These are phyloP conservation scores for Cronartium ribicola DNA, from an alignment of 1,284 basidiomycete genomes.

Conservation along the genomic window DNA sequence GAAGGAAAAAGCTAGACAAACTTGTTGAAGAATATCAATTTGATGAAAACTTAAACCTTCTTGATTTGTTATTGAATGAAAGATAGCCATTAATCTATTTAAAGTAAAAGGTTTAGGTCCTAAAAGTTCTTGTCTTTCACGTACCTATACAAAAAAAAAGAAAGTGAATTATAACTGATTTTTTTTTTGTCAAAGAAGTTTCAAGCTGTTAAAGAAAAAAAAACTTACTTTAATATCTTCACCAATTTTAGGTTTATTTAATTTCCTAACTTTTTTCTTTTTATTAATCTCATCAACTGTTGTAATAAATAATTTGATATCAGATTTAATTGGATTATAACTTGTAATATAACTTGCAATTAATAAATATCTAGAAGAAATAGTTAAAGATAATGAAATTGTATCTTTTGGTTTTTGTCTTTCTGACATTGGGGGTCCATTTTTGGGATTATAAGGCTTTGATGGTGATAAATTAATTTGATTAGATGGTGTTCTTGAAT, in stretches of 20 bases:
- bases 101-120: conserved; percentile 50
- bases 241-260: conserved; percentile 26
- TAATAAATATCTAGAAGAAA: conserved; percentile 16
- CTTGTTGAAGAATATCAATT: conserved; percentile 41
- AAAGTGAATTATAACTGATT: not conserved
- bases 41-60: conserved; percentile 43
- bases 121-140: conserved; percentile 47
- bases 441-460: conserved; percentile 1
- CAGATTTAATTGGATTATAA: conserved; percentile 31
- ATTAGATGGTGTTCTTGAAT: not conserved
- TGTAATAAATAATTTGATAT: conserved; percentile 28
- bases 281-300: conserved; percentile 8
- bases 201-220: not conserved
- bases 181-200: not conserved
- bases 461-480: conserved; percentile 7
- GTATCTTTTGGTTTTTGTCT: conserved; percentile 29
- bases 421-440: conserved; percentile 11
- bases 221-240: conserved; percentile 21
- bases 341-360: conserved; percentile 23
- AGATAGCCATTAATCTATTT: conserved; percentile 50
- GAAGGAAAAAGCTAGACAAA: not conserved
- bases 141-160: conserved; percentile 12
- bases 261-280: not conserved
- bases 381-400: conserved; percentile 21
- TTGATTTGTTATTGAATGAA: conserved; percentile 50